Conservation (phyloP, 192 early-diverging fungal species). For the Umbelopsis ramanniana region DNA sequence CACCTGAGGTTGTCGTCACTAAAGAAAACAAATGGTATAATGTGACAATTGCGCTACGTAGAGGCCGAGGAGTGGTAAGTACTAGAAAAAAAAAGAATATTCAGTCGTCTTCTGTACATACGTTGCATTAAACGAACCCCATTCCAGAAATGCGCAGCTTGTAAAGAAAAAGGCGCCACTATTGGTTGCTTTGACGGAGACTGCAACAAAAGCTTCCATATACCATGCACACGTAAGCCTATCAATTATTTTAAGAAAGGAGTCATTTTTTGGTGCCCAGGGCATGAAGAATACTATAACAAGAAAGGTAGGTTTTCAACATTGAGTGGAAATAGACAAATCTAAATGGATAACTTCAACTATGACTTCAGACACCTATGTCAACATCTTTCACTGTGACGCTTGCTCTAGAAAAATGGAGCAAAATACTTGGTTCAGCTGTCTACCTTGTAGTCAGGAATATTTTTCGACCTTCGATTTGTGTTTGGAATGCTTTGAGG, state of each 20-base stretch:
- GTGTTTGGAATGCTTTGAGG: constrained; percentile 61
- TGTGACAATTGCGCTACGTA: constrained; percentile 73
- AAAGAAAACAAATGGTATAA: constrained; percentile 82
- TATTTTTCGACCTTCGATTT: constrained; percentile 79
- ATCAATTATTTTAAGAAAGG: constrained; percentile 76
- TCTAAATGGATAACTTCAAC: not conserved
- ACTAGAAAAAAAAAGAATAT: constrained; percentile 6
- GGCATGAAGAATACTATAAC: constrained; percentile 63
- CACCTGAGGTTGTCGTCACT: constrained; percentile 81
- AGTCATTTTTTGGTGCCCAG: constrained; percentile 87
- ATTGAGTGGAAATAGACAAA: not conserved
- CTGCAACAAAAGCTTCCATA: constrained; percentile 83
- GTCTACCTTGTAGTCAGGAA: constrained; percentile 59
- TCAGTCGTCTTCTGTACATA: not conserved
- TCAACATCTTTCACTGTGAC: constrained; percentile 75
- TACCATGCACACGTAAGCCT: constrained; percentile 77
- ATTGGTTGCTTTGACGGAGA: constrained; percentile 87
- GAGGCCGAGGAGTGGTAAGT: constrained; percentile 73
- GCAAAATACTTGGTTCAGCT: constrained; percentile 66
- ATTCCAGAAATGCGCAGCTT: constrained; percentile 66
- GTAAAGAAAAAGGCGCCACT: constrained; percentile 83
- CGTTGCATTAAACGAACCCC: no score
- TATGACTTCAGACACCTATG: constrained; percentile 54
- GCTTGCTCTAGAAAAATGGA: constrained; percentile 60
- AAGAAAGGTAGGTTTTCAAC: constrained; percentile 51